Evolutionary conservation across 2,329 filamentous ascomycete genomes (phyloP).

Genomic region (Bipolaris oryzae): DNA sequence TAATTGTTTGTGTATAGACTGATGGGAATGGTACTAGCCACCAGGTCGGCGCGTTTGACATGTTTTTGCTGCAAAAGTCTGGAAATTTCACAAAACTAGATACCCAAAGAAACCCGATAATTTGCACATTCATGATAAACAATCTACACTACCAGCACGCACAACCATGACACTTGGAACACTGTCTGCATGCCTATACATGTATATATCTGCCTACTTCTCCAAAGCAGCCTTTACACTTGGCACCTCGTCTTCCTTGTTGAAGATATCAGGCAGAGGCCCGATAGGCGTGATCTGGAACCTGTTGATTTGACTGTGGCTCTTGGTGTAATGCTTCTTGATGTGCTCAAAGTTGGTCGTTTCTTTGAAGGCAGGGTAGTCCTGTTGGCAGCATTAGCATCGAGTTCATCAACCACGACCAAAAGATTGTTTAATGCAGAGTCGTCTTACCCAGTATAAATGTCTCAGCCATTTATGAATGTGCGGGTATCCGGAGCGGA

Average conservation of each 20-base stretch:
- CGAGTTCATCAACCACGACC: background rate
- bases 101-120: background rate
- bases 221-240: constrained; percentile 53
- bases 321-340: constrained; percentile 77
- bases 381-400: constrained; percentile 37
- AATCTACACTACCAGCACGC: background rate
- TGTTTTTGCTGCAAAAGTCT: background rate
- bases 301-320: constrained; percentile 68
- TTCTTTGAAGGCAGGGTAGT: constrained; percentile 73
- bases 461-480: constrained; percentile 82
- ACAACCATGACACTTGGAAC: background rate
- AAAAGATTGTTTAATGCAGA: background rate
- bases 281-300: constrained; percentile 82
- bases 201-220: constrained; percentile 1
- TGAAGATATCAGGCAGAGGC: constrained; percentile 80
- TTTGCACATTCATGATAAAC: background rate
- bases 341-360: constrained; percentile 96
- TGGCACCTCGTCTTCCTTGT: constrained; percentile 76
- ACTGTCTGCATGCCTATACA: background rate
- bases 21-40: background rate
- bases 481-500: constrained; percentile 80
- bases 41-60: background rate
- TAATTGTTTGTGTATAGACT: background rate
- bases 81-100: background rate
- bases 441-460: constrained; percentile 70